Base-by-base conservation (phyloP, 2,329 filamentous ascomycete genomes). In the Nigrospora sphaerica region DNA sequence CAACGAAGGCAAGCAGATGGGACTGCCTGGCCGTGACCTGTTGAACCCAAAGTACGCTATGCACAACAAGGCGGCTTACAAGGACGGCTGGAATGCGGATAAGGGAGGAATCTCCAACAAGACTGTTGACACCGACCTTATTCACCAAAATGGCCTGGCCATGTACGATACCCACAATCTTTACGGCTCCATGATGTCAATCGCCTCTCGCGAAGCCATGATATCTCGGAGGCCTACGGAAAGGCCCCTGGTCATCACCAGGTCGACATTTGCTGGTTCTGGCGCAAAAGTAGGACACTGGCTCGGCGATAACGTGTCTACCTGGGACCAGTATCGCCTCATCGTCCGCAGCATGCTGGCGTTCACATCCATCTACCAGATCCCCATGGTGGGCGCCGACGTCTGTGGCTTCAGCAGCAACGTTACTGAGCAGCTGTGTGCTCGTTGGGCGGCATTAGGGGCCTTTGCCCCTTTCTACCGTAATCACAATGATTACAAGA, bases 131-230 rank as follows among this genome's bases (percentile, higher is more conserved):
- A 85, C 84, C 1, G 77, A 88, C 57, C 66, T 88, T 12, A 73
- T 83, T 7, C 85, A 88, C 60, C 73, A 80, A 35, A 82, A 85
- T 47, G 85, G 85, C 1, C 67, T 83, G 35, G 70, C 72, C 17
- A 80, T 86, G 62, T 88, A 88, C 58, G 87, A 91, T 54, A 86
- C 81, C 0, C 86, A 91, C 62, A 90, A 90, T 54, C 64, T 90
- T 1, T 89, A 87, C 60, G 87, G 87, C 1, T 77, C 78, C 7
- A 82, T 88, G 81, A 91, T 90, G 86, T 85, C 82, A 1, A 65
- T 72, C 16, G 68, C 77, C 4, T 86, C 83, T 0, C 75, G 79
- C 43, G 63, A 74, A 13, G 81, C 86, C 1, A 86, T 91, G 85
- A 62, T 80, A 9, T 63, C 69, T 13, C 78, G 86, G 10, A 77